Base-by-base conservation (phyloP, 2,329 filamentous ascomycete genomes). In the Penicillium janthinellum region DNA sequence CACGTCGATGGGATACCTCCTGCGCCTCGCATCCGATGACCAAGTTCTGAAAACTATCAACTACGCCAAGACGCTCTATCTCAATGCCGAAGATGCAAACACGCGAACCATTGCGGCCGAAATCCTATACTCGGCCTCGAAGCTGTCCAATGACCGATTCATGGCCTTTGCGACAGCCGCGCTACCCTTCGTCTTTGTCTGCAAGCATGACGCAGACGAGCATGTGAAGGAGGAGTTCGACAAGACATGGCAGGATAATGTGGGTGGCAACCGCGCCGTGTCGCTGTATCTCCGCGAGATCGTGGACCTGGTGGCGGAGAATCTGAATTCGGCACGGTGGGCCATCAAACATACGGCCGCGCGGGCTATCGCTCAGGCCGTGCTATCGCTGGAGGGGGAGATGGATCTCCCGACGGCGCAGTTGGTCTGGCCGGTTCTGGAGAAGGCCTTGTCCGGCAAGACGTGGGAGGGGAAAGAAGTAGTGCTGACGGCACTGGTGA, bases 401-500 rank as follows among this genome's bases (percentile, higher is more conserved):
- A 83, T 84, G 53, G 86, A 84, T 61, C 81, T 83, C 17, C 71
- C 81, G 2, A 86, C 88, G 42, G 81, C 90, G 17, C 80, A 83
- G 65, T 78, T 79, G 15, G 80, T 97, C 22, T 99, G 94, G 94
- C 91, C 91, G 0, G 85, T 89, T 1, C 82, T 96, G 50, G 91
- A 97, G 64, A 91, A 90, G 70, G 87, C 91, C 1, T 78, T 98
- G 42, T 85, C 87, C 2, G 87, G 96, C 12, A 98, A 97, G 82
- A 96, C 93, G 0, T 99, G 96, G 82, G 84, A 90, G 0, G 92
- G 92, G 22, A 99, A 99, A 73, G 92, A 97, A 76, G 88, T 87
- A 66, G 85, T 99, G 35, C 81, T 98, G 2, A 83, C 87, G 45
- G 88, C 90, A 5, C 92, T 95, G 74, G 89, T 92, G 4, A 84